Conservation (phyloP, 2,329 filamentous ascomycete species). For the Colletotrichum scovillei region DNA sequence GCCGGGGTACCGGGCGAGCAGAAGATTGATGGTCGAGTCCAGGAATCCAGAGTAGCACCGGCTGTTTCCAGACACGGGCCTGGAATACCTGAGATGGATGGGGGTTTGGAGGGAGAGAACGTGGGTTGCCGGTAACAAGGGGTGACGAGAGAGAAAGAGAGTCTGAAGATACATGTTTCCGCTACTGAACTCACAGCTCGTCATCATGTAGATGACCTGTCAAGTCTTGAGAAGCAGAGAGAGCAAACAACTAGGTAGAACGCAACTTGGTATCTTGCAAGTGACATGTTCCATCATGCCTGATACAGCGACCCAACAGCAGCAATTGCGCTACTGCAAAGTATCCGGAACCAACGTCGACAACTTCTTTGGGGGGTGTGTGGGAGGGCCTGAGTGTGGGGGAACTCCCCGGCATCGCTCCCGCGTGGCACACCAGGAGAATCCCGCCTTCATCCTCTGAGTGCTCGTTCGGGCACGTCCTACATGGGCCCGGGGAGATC, state of each 20-base stretch:
- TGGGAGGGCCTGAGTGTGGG: constrained; percentile 9
- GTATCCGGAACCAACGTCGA: neutral
- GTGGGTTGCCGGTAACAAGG: neutral
- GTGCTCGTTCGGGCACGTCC: constrained; percentile 19
- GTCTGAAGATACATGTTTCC: neutral
- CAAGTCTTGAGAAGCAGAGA: neutral
- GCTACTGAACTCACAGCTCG: neutral
- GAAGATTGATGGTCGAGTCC: neutral
- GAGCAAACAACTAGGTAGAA: neutral
- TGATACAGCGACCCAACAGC: neutral
- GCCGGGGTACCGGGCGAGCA: neutral
- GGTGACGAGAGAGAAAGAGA: neutral
- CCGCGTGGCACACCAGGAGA: constrained; percentile 26
- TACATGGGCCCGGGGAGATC: neutral
- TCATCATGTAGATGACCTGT: neutral
- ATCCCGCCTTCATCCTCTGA: constrained; percentile 2
- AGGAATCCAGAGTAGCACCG: neutral
- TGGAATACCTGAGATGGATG: too few relatives aligned
- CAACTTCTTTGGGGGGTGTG: too few relatives aligned
- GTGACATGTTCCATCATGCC: neutral
- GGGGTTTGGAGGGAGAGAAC: neutral
- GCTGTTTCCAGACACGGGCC: neutral
- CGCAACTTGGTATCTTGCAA: neutral
- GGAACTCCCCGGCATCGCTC: constrained; percentile 31
- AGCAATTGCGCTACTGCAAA: neutral